A percentile compares a stretch with the other conserved stretches of the same genome.
These are phyloP conservation scores for Pythium dissotocum DNA, from an alignment of 352 stramenopile species.

Conservation along the genomic window DNA sequence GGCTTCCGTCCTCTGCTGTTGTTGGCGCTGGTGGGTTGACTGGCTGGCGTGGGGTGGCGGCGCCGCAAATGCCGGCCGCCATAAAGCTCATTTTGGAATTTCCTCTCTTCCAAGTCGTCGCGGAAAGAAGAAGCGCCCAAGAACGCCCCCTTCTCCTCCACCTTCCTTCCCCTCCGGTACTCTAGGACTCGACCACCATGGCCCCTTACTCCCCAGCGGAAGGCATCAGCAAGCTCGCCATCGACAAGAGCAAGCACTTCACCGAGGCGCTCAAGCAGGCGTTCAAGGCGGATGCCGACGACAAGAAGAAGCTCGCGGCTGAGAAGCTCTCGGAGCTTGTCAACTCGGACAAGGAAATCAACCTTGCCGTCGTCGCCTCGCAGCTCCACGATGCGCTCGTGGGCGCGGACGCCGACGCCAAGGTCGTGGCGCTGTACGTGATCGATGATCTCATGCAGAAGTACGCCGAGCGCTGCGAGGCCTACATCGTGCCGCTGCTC, in stretches of 20 bases:
- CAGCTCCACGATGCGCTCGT: constrained; percentile 66
- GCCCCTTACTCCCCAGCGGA: constrained; percentile 81
- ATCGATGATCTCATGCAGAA: constrained; percentile 88
- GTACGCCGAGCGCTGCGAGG: constrained; percentile 75
- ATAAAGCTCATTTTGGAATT: constrained; percentile 77
- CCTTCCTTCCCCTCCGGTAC: constrained; percentile 27
- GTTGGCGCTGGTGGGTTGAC: constrained; percentile 2
- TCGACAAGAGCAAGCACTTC: constrained; percentile 92
- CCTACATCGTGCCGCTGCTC: constrained; percentile 75
- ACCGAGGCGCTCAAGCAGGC: constrained; percentile 82
- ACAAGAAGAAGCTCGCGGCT: constrained; percentile 82
- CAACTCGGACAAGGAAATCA: constrained; percentile 67
- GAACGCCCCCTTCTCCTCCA: constrained; percentile 27
- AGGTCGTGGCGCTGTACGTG: constrained; percentile 70
- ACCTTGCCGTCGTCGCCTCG: constrained; percentile 66
- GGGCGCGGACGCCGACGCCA: constrained; percentile 59
- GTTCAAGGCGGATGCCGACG: constrained; percentile 47
- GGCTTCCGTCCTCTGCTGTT: constrained; percentile 9
- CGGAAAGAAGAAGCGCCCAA: constrained; percentile 30
- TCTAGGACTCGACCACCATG: constrained; percentile 49
- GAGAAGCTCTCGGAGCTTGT: constrained; percentile 86
- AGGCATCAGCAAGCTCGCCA: constrained; percentile 82
- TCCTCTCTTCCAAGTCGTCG: constrained; percentile 47
- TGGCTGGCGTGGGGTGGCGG: constrained; percentile 9
- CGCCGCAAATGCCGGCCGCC: background rate